Conservation (phyloP, 1,139 yeast species). For the Entelexis paramagnoliae region DNA sequence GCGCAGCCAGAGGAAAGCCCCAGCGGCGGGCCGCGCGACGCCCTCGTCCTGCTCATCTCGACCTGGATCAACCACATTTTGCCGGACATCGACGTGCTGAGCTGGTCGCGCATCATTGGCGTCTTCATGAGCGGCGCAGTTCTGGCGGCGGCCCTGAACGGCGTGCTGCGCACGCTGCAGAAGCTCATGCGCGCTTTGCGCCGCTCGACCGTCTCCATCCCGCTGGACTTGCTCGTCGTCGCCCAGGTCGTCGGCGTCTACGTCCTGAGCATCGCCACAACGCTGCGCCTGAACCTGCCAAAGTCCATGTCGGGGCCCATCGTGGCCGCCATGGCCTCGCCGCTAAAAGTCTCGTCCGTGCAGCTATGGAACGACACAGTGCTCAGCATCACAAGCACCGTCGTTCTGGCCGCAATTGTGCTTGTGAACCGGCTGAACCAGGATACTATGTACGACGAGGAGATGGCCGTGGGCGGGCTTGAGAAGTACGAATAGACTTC, state of each 20-base stretch:
- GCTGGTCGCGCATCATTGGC: constrained; percentile 26
- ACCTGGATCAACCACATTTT: constrained; percentile 12
- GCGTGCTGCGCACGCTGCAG: constrained; percentile 21
- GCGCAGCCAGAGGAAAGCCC: constrained; percentile 10
- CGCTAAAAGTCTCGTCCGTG: constrained; percentile 48
- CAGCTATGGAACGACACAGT: constrained; percentile 76
- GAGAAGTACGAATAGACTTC: not conserved
- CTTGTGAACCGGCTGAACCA: constrained; percentile 5
- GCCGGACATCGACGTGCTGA: constrained; percentile 19
- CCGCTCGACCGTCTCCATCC: constrained; percentile 5
- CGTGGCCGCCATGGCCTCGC: constrained; percentile 41
- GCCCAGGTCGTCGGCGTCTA: constrained; percentile 70
- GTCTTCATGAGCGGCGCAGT: constrained; percentile 25
- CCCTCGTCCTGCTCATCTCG: constrained; percentile 22
- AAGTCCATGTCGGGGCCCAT: constrained; percentile 45
- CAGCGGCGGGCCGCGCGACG: constrained; percentile 24
- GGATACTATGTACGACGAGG: constrained; percentile 18
- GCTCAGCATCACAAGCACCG: constrained; percentile 21
- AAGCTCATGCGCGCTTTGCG: constrained; percentile 17
- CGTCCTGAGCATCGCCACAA: constrained; percentile 66
- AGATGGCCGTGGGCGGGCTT: constrained; percentile 11
- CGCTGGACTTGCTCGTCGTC: constrained; percentile 38
- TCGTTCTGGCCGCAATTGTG: constrained; percentile 12
- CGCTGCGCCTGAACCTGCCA: constrained; percentile 68
- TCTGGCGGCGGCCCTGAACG: constrained; percentile 23